phyloP scores from a whole-genome alignment of 2,329 filamentous ascomycete species.

The Aspergillus eucalypticola region DNA sequence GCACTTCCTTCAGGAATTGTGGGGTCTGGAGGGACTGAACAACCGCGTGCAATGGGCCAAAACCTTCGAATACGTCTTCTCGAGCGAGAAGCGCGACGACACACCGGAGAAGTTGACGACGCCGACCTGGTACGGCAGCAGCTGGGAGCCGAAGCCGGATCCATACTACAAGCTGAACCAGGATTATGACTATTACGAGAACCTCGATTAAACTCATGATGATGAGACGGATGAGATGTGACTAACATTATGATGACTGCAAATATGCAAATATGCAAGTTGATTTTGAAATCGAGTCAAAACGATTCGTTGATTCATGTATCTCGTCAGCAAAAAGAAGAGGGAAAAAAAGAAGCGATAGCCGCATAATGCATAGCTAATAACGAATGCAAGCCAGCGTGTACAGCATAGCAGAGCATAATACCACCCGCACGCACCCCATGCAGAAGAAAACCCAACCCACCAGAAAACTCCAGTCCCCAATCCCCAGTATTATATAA shows the following conservation, averaged over 20 bases:
- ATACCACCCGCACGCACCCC: not conserved
- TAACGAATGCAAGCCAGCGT: not conserved
- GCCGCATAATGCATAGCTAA: not conserved
- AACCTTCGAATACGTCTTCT: conserved; percentile 43
- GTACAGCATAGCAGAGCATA: not conserved
- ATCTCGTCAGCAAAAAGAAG: not conserved
- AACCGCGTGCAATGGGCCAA: conserved; percentile 47
- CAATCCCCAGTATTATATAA: too few species aligned
- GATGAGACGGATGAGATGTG: not conserved
- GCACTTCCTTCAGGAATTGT: conserved; percentile 45
- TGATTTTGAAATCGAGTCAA: too few species aligned
- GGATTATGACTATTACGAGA: conserved; percentile 30
- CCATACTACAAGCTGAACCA: conserved; percentile 37
- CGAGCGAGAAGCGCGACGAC: conserved; percentile 23
- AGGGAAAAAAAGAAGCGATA: not conserved
- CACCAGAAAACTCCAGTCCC: too few species aligned
- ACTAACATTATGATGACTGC: not conserved
- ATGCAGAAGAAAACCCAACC: too few species aligned
- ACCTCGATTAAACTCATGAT: not conserved
- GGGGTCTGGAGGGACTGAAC: conserved; percentile 42
- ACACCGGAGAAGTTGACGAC: conserved; percentile 32
- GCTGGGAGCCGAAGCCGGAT: conserved; percentile 34
- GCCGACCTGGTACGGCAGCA: conserved; percentile 38
- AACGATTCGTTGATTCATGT: not conserved
- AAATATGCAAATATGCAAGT: not conserved